Base-by-base conservation (phyloP, 306 rosid species). In the Vigna mungo region DNA sequence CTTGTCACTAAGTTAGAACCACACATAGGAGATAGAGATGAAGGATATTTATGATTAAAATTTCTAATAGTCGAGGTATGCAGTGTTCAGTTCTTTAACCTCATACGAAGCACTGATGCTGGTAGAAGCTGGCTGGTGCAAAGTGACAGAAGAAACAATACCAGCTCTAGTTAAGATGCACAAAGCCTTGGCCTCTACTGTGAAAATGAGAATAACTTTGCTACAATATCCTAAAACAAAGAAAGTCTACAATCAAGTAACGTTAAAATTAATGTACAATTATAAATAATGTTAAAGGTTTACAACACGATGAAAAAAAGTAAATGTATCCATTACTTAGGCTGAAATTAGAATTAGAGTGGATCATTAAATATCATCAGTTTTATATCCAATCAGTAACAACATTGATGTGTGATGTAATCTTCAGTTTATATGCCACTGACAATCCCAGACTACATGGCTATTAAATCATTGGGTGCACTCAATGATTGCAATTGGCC, bases 41-140 rank as follows among this genome's bases (percentile, higher is more conserved):
- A 72, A 77, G 37, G 62, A 83, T 44, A 75, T 12, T 47, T 58
- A 46, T 43, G 30, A 68, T 9, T 43, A 15, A 43, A 60, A 30
- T 52, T 34, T 36, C 74, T 47, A 56, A 20, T 32, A 20, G 49
- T 25, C 5, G 43, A 54, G 72, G 27, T 65, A 34, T 32, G 67
- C 23, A n/a, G 48, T 17, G 52, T 60, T 58, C 51, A 59, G 53
- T 59, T 52, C 51, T 27, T 84, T 71, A 75, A 96, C 99, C 98
- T 92, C 98, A 43, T 72, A 88, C 21, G 90, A 85, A 78, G 81
- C 85, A 73, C 98, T 85, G 84, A 81, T 86, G 71, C 78, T 85
- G 41, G 91, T 83, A 58, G 99, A 96, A 81, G 97, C 98, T 16
- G 99, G 99, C 72, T 91, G 96, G 21, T 93, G 89, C 48, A 92